These are phyloP conservation scores for Dichotomopilus funicola DNA, from an alignment of 2,329 filamentous ascomycete genomes.

Conservation along the genomic window DNA sequence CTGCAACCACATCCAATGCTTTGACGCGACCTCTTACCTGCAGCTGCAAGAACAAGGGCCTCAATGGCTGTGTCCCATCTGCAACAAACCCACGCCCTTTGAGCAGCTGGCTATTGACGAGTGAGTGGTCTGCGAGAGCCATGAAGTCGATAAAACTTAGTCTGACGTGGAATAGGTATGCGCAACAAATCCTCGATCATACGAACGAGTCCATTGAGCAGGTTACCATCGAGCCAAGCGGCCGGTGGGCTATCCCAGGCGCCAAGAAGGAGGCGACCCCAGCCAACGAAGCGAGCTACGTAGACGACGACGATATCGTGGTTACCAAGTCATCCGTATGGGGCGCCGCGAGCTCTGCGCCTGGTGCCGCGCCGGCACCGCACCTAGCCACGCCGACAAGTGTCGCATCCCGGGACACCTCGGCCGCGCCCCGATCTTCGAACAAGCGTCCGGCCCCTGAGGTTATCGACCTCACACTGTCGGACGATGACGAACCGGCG, in stretches of 20 bases:
- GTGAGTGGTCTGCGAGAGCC: constrained; percentile 41
- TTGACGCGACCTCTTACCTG: constrained; percentile 86
- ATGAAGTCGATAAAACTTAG: background rate
- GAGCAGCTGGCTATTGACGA: constrained; percentile 81
- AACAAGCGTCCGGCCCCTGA: constrained; percentile 45
- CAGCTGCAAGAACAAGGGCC: constrained; percentile 93
- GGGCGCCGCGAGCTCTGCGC: constrained; percentile 32
- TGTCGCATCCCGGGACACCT: constrained; percentile 32
- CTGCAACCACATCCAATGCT: constrained; percentile 90
- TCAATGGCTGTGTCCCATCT: constrained; percentile 94
- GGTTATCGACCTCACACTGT: constrained; percentile 55
- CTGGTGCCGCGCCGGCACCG: constrained; percentile 10
- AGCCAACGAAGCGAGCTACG: constrained; percentile 24
- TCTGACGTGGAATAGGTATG: constrained; percentile 53
- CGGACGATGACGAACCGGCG: constrained; percentile 44
- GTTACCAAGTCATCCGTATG: constrained; percentile 31
- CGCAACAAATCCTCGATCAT: constrained; percentile 73
- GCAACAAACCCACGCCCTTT: constrained; percentile 75
- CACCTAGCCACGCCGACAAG: constrained; percentile 28
- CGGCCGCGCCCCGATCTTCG: constrained; percentile 32
- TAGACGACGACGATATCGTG: constrained; percentile 46
- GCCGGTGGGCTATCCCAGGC: constrained; percentile 57
- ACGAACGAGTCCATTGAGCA: constrained; percentile 70
- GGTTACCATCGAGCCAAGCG: constrained; percentile 83
- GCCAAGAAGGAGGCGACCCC: constrained; percentile 28